phyloP scores from a whole-genome alignment of 352 stramenopile genomes.

The Phytophthora agathidicida region DNA sequence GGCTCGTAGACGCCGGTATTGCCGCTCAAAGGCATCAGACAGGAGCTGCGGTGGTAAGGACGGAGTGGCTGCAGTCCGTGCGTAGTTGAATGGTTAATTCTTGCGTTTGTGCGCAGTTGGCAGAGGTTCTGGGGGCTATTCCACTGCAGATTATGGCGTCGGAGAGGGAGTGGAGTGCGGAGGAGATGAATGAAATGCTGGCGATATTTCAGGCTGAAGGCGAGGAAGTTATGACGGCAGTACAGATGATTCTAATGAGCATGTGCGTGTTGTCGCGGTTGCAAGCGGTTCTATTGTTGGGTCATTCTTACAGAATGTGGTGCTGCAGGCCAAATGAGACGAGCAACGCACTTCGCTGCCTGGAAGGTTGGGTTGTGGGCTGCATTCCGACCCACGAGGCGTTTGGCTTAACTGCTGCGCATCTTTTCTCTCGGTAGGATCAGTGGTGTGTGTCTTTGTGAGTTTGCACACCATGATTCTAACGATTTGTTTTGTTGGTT shows the following conservation, averaged over 20 bases:
- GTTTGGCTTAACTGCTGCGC: slow-evolving; percentile 55
- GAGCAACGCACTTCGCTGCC: slow-evolving; percentile 54
- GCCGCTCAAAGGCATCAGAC: slow-evolving; percentile 34
- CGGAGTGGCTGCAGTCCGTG: not conserved
- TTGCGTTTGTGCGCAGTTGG: slow-evolving; percentile 33
- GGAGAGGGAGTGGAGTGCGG: slow-evolving; percentile 26
- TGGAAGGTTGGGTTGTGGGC: slow-evolving; percentile 72
- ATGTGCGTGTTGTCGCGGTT: slow-evolving; percentile 35
- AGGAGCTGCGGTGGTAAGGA: slow-evolving; percentile 44
- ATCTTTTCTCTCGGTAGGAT: slow-evolving; percentile 43
- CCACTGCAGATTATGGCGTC: slow-evolving; percentile 47
- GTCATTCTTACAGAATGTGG: not conserved
- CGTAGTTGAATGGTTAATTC: not conserved
- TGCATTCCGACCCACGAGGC: slow-evolving; percentile 48
- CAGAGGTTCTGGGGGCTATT: slow-evolving; percentile 55
- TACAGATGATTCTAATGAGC: slow-evolving; percentile 47
- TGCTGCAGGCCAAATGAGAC: slow-evolving; percentile 41
- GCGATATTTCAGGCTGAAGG: slow-evolving; percentile 43
- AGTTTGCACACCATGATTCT: not conserved
- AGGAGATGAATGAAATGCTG: slow-evolving; percentile 37
- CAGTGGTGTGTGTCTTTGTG: too few species aligned
- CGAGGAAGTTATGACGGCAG: slow-evolving; percentile 46
- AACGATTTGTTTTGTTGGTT: slow-evolving; percentile 6
- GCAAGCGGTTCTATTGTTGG: not conserved
- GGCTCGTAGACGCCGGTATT: slow-evolving; percentile 46